Base-by-base conservation (phyloP, 1,284 basidiomycete genomes). In the Sanghuangporus baumii region DNA sequence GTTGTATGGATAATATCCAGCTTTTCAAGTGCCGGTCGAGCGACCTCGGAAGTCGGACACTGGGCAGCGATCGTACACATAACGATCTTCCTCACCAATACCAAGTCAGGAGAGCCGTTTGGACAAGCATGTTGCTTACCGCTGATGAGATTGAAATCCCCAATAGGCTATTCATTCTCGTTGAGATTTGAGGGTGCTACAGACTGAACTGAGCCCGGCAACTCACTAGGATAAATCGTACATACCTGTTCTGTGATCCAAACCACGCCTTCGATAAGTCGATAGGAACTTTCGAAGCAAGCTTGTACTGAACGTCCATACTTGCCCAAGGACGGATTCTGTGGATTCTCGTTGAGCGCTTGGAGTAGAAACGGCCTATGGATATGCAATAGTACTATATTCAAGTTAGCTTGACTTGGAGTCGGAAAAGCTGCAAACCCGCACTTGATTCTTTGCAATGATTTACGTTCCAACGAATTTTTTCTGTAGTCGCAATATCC, bases 251-350 rank as follows among this genome's bases (percentile, higher is more conserved):
- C 69, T 71, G 79, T 81, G 1, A 77, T 72, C n/a, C 76, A 70
- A 12, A 73, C 72, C 51, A 85, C 72, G 1, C 75, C 76, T 48
- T 81, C 76, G 47, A 86, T 81, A 26, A 88, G 69, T 18, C 87
- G 75, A 83, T 85, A 88, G 6, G 86, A 84, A 9, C 85, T 87
- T 5, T 86, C 84, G 72, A 87, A 89, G 18, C 83, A 81, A 0
- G 88, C 84, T 71, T 87, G 79, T 0, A 89, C 84, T 0, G 88
- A 90, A 0, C 84, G 82, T 0, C 82, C 78, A 68, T 84, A 89
- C 68, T 78, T 80, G 68, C 89, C 87, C 64, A 77, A 77, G 52
- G 86, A 72, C 6, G 84, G 74, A 63, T 88, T 83, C 6, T 74
- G 68, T 0, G 85, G 83, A 59, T 75, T 75, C 50, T 88, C 86